Conservation (phyloP, 169 alveolate species). For the Plasmodium cynomolgi region DNA sequence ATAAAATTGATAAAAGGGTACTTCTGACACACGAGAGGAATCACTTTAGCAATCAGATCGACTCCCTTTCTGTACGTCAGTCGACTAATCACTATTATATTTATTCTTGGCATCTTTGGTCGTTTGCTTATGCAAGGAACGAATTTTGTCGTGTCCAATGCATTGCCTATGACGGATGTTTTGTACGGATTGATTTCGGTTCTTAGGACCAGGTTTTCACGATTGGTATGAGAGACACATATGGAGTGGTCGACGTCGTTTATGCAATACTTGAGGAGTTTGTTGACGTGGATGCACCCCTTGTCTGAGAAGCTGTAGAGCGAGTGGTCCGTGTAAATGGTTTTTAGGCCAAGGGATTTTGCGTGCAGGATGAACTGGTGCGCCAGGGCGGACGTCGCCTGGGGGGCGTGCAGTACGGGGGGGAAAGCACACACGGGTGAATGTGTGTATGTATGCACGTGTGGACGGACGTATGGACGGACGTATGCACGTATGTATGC, state of each 20-base stretch:
- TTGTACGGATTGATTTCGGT: slow-evolving; percentile 93
- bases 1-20: slow-evolving; percentile 92
- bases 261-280: slow-evolving; percentile 85
- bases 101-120: slow-evolving; percentile 88
- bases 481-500: background rate
- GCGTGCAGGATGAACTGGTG: slow-evolving; percentile 75
- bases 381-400: slow-evolving; percentile 68
- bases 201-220: slow-evolving; percentile 97
- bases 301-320: slow-evolving; percentile 96
- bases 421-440: background rate
- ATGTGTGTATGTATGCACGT: background rate
- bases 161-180: slow-evolving; percentile 92
- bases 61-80: slow-evolving; percentile 98
- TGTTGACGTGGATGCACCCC: slow-evolving; percentile 95
- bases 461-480: background rate
- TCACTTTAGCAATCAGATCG: slow-evolving; percentile 95
- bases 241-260: slow-evolving; percentile 90
- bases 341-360: slow-evolving; percentile 81
- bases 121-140: slow-evolving; percentile 83
- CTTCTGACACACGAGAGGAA: slow-evolving; percentile 96
- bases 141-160: slow-evolving; percentile 84
- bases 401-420: background rate
- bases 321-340: slow-evolving; percentile 99
- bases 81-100: slow-evolving; percentile 96
- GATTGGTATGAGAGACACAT: slow-evolving; percentile 95